phyloP scores from a whole-genome alignment of 805 yeast genomes.

The Candida endomychidarum region DNA sequence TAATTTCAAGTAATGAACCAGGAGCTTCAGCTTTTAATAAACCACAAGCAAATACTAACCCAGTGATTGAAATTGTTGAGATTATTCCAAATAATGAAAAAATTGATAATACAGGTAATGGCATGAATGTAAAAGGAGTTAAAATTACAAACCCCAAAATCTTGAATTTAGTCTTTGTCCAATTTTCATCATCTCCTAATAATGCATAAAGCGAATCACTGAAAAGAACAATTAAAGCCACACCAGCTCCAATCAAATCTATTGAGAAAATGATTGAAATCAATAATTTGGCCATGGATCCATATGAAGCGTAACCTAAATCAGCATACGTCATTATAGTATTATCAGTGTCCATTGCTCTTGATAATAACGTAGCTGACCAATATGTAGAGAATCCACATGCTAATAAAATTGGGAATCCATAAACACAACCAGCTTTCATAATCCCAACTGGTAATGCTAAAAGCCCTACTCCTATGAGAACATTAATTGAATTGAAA shows the following conservation, averaged over 20 bases:
- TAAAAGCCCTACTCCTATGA: conserved; percentile 67
- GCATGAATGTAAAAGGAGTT: conserved; percentile 80
- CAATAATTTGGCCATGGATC: conserved; percentile 68
- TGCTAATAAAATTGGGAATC: conserved; percentile 53
- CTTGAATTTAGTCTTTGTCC: conserved; percentile 56
- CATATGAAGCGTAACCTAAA: conserved; percentile 83
- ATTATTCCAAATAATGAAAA: conserved; percentile 19
- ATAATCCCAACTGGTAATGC: conserved; percentile 66
- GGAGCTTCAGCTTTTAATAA: conserved; percentile 59
- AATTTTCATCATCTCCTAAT: conserved; percentile 36
- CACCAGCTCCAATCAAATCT: conserved; percentile 80
- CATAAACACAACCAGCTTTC: conserved; percentile 66
- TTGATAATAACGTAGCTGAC: conserved; percentile 72
- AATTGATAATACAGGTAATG: conserved; percentile 69
- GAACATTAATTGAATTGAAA: conserved; percentile 69
- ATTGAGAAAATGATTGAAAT: conserved; percentile 73
- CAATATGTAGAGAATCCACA: conserved; percentile 72
- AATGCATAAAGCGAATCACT: conserved; percentile 82
- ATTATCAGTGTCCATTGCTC: conserved; percentile 76
- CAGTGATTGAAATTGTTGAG: conserved; percentile 51
- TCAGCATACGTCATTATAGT: conserved; percentile 87
- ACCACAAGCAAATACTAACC: conserved; percentile 62
- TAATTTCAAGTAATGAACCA: conserved; percentile 67
- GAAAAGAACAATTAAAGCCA: conserved; percentile 75
- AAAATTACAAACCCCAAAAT: conserved; percentile 64